These are phyloP conservation scores for Trypanosoma avium DNA, from an alignment of 208 protist genomes.

Conservation along the genomic window DNA sequence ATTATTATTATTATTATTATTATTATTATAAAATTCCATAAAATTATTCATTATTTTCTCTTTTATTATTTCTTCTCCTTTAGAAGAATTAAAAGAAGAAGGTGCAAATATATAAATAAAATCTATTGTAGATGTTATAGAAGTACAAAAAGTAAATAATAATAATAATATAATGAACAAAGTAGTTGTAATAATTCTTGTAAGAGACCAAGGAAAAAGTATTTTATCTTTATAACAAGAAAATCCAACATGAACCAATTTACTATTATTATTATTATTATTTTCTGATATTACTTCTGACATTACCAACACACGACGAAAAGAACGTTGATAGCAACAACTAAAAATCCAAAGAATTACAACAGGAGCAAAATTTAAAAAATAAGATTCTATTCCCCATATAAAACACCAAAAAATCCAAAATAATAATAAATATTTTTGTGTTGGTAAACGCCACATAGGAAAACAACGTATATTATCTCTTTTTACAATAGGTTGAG, in stretches of 20 bases:
- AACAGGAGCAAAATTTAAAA: constrained; percentile 22
- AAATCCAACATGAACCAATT: constrained; percentile 37
- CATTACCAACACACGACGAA: constrained; percentile 42
- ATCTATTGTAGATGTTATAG: background rate
- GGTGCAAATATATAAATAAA: too few relatives aligned
- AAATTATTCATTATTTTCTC: too few relatives aligned
- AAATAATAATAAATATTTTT: constrained; percentile 15
- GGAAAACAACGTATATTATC: constrained; percentile 26
- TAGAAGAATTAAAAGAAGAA: too few relatives aligned
- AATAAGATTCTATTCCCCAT: constrained; percentile 21
- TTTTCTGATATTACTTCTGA: constrained; percentile 1
- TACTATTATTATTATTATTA: background rate
- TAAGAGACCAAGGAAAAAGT: constrained; percentile 24
- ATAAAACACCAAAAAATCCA: constrained; percentile 7
- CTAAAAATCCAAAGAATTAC: constrained; percentile 34
- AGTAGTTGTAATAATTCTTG: constrained; percentile 14
- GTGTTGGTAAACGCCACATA: constrained; percentile 16
- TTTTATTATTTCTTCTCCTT: too few relatives aligned
- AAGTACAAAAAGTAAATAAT: constrained; percentile 34
- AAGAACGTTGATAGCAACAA: constrained; percentile 39
- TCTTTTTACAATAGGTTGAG: constrained; percentile 24
- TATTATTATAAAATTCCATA: too few relatives aligned
- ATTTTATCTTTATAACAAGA: constrained; percentile 53
- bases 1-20: too few relatives aligned
- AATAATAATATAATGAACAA: constrained; percentile 21